phyloP scores from a whole-genome alignment of 345 rosid species.

The Pugionium dolabratum region DNA sequence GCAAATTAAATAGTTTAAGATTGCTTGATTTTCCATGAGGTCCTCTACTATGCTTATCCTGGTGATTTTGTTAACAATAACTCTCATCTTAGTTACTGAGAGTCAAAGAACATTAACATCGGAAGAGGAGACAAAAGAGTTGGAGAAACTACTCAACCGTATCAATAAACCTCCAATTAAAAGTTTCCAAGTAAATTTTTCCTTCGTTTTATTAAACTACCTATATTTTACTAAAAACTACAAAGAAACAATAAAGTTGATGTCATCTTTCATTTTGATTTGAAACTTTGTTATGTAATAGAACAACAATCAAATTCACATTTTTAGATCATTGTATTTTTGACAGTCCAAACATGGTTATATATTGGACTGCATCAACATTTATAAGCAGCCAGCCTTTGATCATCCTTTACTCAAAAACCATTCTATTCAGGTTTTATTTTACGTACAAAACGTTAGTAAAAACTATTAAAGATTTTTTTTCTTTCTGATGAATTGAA shows the following conservation, averaged over 20 bases:
- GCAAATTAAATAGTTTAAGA: background rate
- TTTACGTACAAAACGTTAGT: background rate
- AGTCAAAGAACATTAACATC: slow-evolving; percentile 15
- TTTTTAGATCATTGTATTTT: background rate
- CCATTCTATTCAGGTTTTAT: slow-evolving; percentile 32
- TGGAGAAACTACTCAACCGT: slow-evolving; percentile 20
- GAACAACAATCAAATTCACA: background rate
- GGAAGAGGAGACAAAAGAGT: background rate
- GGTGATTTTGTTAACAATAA: background rate
- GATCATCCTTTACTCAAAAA: slow-evolving; percentile 36
- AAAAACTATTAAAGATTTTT: background rate
- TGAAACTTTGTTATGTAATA: too few relatives aligned
- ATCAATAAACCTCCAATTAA: slow-evolving; percentile 33
- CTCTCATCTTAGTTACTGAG: slow-evolving; percentile 21
- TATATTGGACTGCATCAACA: slow-evolving; percentile 38
- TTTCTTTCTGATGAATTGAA: background rate
- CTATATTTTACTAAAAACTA: too few relatives aligned
- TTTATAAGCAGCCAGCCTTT: slow-evolving; percentile 33
- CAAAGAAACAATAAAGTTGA: too few relatives aligned
- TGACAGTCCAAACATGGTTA: slow-evolving; percentile 35
- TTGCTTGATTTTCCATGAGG: slow-evolving; percentile 12
- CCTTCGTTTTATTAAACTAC: background rate
- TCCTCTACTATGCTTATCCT: background rate
- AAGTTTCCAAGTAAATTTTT: slow-evolving; percentile 22
- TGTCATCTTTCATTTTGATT: too few relatives aligned